phyloP scores from a whole-genome alignment of 306 rosid genomes.

The Cyamopsis tetragonoloba region DNA sequence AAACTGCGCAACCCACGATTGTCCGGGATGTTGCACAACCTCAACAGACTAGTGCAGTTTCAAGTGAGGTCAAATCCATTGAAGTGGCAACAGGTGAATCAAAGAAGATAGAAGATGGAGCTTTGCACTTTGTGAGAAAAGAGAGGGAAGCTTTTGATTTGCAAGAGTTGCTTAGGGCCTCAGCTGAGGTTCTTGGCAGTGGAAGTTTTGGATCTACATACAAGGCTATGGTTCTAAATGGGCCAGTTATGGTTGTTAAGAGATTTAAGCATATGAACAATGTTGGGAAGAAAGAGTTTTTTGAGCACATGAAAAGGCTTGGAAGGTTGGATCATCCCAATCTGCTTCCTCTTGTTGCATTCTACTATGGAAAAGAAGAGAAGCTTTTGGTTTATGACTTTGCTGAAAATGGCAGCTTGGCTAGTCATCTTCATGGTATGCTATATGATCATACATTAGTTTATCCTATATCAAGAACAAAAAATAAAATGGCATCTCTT shows the following conservation, averaged over 20 bases:
- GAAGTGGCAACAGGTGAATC: slow-evolving; percentile 1
- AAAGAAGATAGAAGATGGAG: slow-evolving; percentile 35
- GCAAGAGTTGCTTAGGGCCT: slow-evolving; percentile 66
- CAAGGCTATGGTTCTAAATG: slow-evolving; percentile 56
- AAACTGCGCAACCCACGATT: neutral
- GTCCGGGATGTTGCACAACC: neutral
- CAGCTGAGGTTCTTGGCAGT: slow-evolving; percentile 80
- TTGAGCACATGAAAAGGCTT: slow-evolving; percentile 61
- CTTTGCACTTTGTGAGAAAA: slow-evolving; percentile 39
- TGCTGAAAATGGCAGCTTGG: slow-evolving; percentile 58
- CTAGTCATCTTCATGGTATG: slow-evolving; percentile 65
- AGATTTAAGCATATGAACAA: slow-evolving; percentile 70
- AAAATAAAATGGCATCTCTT: too few relatives aligned
- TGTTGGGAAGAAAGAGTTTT: slow-evolving; percentile 53
- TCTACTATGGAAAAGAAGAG: slow-evolving; percentile 55
- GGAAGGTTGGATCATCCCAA: slow-evolving; percentile 63
- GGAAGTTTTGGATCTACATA: slow-evolving; percentile 83
- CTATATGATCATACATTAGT: too few relatives aligned
- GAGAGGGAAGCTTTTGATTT: slow-evolving; percentile 49
- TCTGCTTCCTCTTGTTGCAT: slow-evolving; percentile 57
- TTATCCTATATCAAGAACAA: too few relatives aligned
- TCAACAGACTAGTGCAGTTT: neutral
- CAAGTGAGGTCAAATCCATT: slow-evolving; percentile 23
- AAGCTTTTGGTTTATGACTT: slow-evolving; percentile 56
- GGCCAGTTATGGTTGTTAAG: slow-evolving; percentile 72